Percentiles rank a stretch among this genome's conserved stretches.
Evolutionary conservation across 2,329 filamentous ascomycete species (phyloP).

Genomic region (Sporothrix humicola): DNA sequence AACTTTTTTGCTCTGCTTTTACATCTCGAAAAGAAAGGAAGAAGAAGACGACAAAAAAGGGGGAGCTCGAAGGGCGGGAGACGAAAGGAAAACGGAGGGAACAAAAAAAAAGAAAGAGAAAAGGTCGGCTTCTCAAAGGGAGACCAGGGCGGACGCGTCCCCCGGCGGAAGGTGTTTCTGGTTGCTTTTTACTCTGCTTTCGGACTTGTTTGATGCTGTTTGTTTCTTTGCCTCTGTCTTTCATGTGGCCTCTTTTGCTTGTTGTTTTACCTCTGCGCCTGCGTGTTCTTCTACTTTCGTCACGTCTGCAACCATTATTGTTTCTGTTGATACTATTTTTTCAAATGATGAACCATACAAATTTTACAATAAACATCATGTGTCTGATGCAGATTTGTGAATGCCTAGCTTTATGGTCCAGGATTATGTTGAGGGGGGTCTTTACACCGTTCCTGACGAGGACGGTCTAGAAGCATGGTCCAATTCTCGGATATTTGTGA

Average conservation of each 20-base stretch:
- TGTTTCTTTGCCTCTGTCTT: not conserved
- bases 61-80: not conserved
- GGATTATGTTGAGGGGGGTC: not conserved
- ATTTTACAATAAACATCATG: not conserved
- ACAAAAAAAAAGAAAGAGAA: not conserved
- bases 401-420: not conserved
- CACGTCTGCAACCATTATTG: not conserved
- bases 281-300: not conserved
- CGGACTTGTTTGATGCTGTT: not conserved
- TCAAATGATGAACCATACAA: not conserved
- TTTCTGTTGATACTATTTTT: not conserved
- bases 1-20: not conserved
- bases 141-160: not conserved
- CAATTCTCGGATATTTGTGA: not conserved
- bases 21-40: not conserved
- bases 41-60: constrained; percentile 3
- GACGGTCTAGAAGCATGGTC: constrained; percentile 9
- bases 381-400: not conserved
- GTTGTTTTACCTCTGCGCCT: not conserved
- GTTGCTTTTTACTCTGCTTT: not conserved
- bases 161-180: constrained; percentile 14
- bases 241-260: not conserved
- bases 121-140: not conserved
- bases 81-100: not conserved
- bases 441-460: not conserved